Conservation (phyloP, 2,329 filamentous ascomycete genomes). For the Zopfia rhizophila region DNA sequence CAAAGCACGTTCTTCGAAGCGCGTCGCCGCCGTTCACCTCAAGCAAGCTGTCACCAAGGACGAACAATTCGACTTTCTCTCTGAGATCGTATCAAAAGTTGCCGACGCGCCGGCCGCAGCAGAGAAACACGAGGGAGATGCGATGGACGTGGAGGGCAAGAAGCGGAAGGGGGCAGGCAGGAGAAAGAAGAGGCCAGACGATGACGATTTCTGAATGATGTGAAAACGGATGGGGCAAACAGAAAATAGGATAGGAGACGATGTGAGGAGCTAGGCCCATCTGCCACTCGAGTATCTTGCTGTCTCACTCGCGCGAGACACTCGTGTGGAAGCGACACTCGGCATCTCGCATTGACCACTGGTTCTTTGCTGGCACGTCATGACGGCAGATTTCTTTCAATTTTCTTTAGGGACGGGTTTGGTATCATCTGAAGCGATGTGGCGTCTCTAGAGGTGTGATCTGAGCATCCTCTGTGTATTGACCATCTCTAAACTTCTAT, state of each 20-base stretch:
- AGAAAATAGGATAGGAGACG: not conserved
- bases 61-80: slow-evolving; percentile 93
- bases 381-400: too few relatives aligned
- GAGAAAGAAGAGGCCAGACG: slow-evolving; percentile 52
- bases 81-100: slow-evolving; percentile 89
- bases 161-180: slow-evolving; percentile 55
- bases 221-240: slow-evolving; percentile 1
- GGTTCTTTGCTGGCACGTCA: too few relatives aligned
- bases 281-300: too few relatives aligned
- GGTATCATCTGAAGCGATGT: too few relatives aligned
- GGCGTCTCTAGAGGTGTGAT: too few relatives aligned
- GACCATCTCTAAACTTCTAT: too few relatives aligned
- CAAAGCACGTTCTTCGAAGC: slow-evolving; percentile 82
- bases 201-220: slow-evolving; percentile 46
- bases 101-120: slow-evolving; percentile 66
- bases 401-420: too few relatives aligned
- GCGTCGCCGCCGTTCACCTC: slow-evolving; percentile 88
- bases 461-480: too few relatives aligned
- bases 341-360: not conserved
- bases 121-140: slow-evolving; percentile 59
- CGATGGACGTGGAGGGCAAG: slow-evolving; percentile 53
- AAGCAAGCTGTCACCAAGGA: slow-evolving; percentile 90
- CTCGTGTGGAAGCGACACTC: not conserved
- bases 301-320: too few relatives aligned
- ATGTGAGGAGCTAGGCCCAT: too few relatives aligned